Conservation (phyloP, 345 rosid genomes). For the Theobroma cacao region DNA sequence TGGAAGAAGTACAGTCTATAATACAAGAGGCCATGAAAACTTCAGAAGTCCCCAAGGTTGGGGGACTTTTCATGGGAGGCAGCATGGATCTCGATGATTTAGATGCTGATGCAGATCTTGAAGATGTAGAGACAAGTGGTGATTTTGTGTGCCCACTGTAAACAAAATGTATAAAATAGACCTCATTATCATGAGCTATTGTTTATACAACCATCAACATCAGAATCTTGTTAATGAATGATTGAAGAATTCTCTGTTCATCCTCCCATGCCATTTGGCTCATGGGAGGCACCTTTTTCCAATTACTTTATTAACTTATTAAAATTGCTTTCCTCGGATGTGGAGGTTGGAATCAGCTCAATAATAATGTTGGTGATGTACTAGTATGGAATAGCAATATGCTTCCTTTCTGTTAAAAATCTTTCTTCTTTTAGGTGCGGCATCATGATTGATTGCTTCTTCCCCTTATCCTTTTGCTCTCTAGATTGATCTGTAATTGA, state of each 20-base stretch:
- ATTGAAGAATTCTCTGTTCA: not conserved
- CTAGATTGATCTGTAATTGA: not conserved
- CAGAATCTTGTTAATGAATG: not conserved
- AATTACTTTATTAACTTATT: not conserved
- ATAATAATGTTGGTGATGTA: no score
- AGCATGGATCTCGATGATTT: constrained; percentile 69
- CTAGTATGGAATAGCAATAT: no score
- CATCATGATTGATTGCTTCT: not conserved
- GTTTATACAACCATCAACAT: not conserved
- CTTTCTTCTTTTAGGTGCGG: not conserved
- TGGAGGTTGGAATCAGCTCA: not conserved
- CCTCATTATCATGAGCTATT: not conserved
- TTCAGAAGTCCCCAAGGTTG: constrained; percentile 30
- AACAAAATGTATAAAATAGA: not conserved
- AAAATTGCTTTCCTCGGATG: not conserved
- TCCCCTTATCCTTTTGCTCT: not conserved
- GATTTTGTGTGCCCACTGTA: constrained; percentile 56
- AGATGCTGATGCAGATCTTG: constrained; percentile 44
- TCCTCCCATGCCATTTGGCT: not conserved
- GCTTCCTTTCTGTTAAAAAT: no score
- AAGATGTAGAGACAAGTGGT: constrained; percentile 48
- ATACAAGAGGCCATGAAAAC: constrained; percentile 57
- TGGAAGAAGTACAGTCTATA: constrained; percentile 51
- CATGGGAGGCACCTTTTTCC: not conserved
- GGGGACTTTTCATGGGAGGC: constrained; percentile 35